Base-by-base conservation (phyloP, 2,329 filamentous ascomycete genomes). In the Pseudocercospora fuligena region DNA sequence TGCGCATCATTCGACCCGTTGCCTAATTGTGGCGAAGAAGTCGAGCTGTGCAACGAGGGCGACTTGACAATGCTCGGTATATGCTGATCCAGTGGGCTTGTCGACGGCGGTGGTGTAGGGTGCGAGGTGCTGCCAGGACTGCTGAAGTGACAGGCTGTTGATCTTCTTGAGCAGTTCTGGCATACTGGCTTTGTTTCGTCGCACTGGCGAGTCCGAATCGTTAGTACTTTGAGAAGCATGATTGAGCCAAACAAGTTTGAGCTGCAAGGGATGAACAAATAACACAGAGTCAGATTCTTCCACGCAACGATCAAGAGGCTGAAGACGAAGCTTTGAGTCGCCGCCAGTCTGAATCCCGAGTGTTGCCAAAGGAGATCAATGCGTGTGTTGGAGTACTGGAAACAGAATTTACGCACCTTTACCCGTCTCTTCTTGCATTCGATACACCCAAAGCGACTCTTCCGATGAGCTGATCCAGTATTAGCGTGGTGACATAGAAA, bases 181-280 rank as follows among this genome's bases (percentile, higher is more conserved):
- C 71, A 72, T 1, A 57, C 59, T 19, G 71, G 71, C 25, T 69
- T 70, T 3, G 36, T 31, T 33, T 73, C 71, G 31, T 71, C 71
- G 46, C 71, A 73, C 69, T 73, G 64, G 60, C 60, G 63, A 12
- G 36, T 36, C 33, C 21, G 36, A 21, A 40, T 16, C 8, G 62
- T 69, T 54, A 69, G 67, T 33, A 64, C 46, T 11, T 31, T 36
- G 21, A 65, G n/a, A 21, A 25, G 6, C 46, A 49, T 46, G 16
- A 3, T 57, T 53, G 54, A 51, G 11, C 23, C 47, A 11, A 29
- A 54, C 36, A 61, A 21, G 5, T 9, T 49, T 19, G n/a, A 49
- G n/a, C 1, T 12, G 4, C 11, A 16, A 8, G 3, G 54, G 46
- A 16, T 33, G 31, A 16, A n/a, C 14, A 33, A 3, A 40, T 31